Evolutionary conservation across 2,329 filamentous ascomycete genomes (phyloP).

Genomic region (Cercospora zeae-maydis): DNA sequence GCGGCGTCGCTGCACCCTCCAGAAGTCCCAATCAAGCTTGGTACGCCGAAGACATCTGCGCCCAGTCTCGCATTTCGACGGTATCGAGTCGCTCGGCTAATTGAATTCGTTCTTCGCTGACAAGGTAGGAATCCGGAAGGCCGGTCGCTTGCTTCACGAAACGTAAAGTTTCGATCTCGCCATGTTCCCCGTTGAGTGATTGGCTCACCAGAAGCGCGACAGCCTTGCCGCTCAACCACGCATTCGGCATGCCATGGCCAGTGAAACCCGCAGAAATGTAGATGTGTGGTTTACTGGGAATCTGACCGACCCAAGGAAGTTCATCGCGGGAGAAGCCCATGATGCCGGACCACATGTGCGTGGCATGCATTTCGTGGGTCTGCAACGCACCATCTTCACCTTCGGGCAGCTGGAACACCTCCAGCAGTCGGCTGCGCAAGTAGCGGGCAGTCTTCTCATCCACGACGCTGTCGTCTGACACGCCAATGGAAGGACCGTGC

Average conservation of each 20-base stretch:
- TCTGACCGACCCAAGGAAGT: constrained; percentile 65
- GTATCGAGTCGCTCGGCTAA: too few species aligned
- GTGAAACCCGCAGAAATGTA: constrained; percentile 44
- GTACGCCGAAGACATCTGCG: too few species aligned
- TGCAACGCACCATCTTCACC: constrained; percentile 27
- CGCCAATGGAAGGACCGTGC: constrained; percentile 54
- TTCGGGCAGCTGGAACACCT: constrained; percentile 36
- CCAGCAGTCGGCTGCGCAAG: constrained; percentile 48
- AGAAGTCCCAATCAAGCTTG: too few species aligned
- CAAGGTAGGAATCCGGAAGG: too few species aligned
- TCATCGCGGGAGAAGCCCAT: constrained; percentile 72
- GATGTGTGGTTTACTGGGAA: constrained; percentile 48
- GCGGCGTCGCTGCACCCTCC: too few species aligned
- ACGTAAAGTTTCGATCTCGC: too few species aligned
- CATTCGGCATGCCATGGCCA: constrained; percentile 71
- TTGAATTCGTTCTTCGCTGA: too few species aligned
- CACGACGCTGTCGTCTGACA: constrained; percentile 58
- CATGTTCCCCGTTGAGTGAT: too few species aligned
- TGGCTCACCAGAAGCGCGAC: constrained; percentile 56
- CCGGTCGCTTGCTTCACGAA: too few species aligned
- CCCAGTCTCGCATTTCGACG: too few species aligned
- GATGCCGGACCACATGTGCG: constrained; percentile 67
- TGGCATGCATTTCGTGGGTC: constrained; percentile 46
- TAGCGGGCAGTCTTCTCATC: constrained; percentile 56
- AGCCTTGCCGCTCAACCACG: constrained; percentile 62